Base-by-base conservation (phyloP, 2,329 filamentous ascomycete species). In the Fusarium compactum region DNA sequence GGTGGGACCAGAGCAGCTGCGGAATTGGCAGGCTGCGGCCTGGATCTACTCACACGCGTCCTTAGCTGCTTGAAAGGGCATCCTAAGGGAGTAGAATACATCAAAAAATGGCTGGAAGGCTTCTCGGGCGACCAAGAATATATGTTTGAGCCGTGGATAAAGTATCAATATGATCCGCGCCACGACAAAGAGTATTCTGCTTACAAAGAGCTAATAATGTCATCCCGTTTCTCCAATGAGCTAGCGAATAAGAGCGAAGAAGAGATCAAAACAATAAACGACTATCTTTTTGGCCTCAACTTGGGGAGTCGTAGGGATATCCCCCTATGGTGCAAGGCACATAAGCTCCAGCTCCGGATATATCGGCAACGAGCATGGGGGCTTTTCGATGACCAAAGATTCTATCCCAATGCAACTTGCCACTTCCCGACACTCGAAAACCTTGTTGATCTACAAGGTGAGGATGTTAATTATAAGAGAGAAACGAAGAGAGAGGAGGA, bases 351-450 rank as follows among this genome's bases (percentile, higher is more conserved):
- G 3, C 24, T 15, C 1, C 4, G 10, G 1, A 61, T 68, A 16
- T 62, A 46, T 3, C 51, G 22, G 6, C 70, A 72, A 38, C 43
- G 69, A 16, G 70, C 67, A 9, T 68, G 60, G 70, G 58, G 25
- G 0, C 52, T 72, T 30, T 62, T 72, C 15, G 60, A 70, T 5
- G 27, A 65, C 4, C 14, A 18, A 4, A 67, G 57, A 9, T 24
- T 32, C 9, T 70, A 41, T 54, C 24, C 59, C 45, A 8, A 29
- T 18, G 1, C 6, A 27, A 3, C 2, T 12, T 18, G n/a, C 3
- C 16, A 5, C 18, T 24, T 67, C 14, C 58, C 65, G 1, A 18
- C 41, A 6, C 3, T 30, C 3, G 32, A 40, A 6, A 41, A 22
- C 0, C 10, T 62, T 6, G 3, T 6, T 9, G 7, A 10, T 1